Percentiles rank a stretch among this genome's conserved stretches.
Conservation (phyloP, 2,329 filamentous ascomycete species). For the Drechslera avenae region DNA sequence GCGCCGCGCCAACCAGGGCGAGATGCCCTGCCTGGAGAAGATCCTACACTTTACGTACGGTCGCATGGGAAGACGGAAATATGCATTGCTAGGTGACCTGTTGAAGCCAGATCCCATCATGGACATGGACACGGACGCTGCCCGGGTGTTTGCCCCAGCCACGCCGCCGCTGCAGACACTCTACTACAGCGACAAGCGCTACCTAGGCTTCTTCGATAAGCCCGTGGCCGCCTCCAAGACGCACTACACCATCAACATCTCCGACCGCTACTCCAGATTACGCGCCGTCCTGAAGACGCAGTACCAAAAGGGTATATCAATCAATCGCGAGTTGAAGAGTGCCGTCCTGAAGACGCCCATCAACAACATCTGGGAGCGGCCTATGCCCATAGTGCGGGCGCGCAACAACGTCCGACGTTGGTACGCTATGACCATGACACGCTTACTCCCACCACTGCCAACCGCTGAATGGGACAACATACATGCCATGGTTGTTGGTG, state of each 20-base stretch:
- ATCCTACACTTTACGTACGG: constrained; percentile 63
- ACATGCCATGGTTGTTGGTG: constrained; percentile 47
- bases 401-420: constrained; percentile 52
- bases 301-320: constrained; percentile 18
- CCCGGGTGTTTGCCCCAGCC: background rate
- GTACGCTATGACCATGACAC: constrained; percentile 52
- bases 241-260: constrained; percentile 33
- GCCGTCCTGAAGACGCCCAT: constrained; percentile 45
- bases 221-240: constrained; percentile 24
- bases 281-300: constrained; percentile 37
- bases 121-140: constrained; percentile 6
- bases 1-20: constrained; percentile 62
- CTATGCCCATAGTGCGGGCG: constrained; percentile 53
- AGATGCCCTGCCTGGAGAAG: constrained; percentile 56
- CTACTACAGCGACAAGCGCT: constrained; percentile 41
- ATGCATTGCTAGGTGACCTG: constrained; percentile 48
- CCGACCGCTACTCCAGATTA: constrained; percentile 39
- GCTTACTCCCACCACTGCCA: constrained; percentile 53
- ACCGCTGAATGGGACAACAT: constrained; percentile 52
- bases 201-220: constrained; percentile 39
- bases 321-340: constrained; percentile 32
- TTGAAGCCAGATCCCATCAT: constrained; percentile 30
- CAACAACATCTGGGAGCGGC: constrained; percentile 53
- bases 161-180: constrained; percentile 42
- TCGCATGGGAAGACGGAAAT: constrained; percentile 59